Percentiles rank a stretch among this genome's conserved stretches.
Evolutionary conservation across 1,284 basidiomycete genomes (phyloP).

Genomic region (Blastosporella zonata): DNA sequence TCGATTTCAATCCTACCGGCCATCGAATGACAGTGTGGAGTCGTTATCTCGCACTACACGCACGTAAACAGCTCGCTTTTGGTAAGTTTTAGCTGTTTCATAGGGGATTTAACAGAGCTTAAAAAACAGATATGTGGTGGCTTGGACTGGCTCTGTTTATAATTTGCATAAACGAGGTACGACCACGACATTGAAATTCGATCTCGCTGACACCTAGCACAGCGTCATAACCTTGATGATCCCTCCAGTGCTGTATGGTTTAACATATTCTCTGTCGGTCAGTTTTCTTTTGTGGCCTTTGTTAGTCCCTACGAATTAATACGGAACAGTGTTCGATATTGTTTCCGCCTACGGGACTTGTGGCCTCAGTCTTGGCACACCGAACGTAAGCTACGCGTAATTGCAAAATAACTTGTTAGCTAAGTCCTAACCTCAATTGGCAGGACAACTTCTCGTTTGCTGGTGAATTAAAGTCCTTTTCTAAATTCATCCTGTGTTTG

Average conservation of each 20-base stretch:
- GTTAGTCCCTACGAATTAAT: background rate
- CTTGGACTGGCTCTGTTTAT: slow-evolving; percentile 74
- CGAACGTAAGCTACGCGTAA: slow-evolving; percentile 43
- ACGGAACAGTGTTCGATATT: slow-evolving; percentile 71
- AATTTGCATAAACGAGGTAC: slow-evolving; percentile 85
- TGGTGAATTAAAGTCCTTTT: slow-evolving; percentile 76
- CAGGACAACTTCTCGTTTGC: slow-evolving; percentile 78
- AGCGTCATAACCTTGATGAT: slow-evolving; percentile 60
- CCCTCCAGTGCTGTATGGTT: slow-evolving; percentile 60
- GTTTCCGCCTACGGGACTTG: slow-evolving; percentile 93
- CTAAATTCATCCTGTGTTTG: slow-evolving; percentile 80
- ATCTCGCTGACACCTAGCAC: slow-evolving; percentile 3
- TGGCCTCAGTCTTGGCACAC: slow-evolving; percentile 75
- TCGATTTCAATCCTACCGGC: slow-evolving; percentile 42
- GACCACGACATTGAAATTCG: slow-evolving; percentile 17
- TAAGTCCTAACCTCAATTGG: background rate
- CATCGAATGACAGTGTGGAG: slow-evolving; percentile 68
- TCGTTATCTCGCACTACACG: slow-evolving; percentile 75
- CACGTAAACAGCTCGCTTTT: slow-evolving; percentile 85
- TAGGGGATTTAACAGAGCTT: background rate
- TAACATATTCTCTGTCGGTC: slow-evolving; percentile 74
- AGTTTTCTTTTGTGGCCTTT: slow-evolving; percentile 26
- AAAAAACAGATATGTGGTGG: slow-evolving; percentile 83
- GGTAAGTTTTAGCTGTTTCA: slow-evolving; percentile 38
- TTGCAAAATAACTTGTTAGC: background rate